These are phyloP conservation scores for Stropharia rugosoannulata DNA, from an alignment of 768 basidiomycete genomes.

Conservation along the genomic window DNA sequence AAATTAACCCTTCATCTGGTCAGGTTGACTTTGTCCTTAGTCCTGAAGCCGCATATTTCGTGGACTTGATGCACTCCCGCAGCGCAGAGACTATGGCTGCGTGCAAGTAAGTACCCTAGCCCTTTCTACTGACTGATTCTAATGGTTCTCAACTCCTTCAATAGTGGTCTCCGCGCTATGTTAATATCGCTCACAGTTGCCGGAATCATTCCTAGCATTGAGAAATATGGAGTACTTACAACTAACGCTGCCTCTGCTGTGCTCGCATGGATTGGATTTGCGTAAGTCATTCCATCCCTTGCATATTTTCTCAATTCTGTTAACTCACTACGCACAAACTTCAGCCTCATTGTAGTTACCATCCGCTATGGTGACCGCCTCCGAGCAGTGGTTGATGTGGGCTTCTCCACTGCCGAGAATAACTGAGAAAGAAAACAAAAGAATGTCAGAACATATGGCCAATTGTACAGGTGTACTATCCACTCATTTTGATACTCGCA, in stretches of 20 bases:
- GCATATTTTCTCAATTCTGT: neutral
- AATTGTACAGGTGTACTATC: no score
- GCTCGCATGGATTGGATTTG: constrained; percentile 46
- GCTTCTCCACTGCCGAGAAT: constrained; percentile 41
- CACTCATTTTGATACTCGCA: no score
- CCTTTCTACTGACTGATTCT: no score
- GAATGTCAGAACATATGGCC: no score
- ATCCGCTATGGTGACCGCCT: constrained; percentile 57
- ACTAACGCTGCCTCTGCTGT: constrained; percentile 47
- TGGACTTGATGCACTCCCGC: constrained; percentile 55
- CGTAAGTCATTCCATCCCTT: constrained; percentile 35
- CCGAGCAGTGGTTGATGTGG: constrained; percentile 54
- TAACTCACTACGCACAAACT: neutral
- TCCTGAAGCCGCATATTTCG: constrained; percentile 49
- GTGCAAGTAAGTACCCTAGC: constrained; percentile 34
- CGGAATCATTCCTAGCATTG: constrained; percentile 49
- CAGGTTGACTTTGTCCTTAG: constrained; percentile 54
- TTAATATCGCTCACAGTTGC: constrained; percentile 38
- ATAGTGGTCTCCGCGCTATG: constrained; percentile 43
- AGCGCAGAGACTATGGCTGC: constrained; percentile 62
- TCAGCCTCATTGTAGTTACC: constrained; percentile 48
- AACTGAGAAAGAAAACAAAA: no score
- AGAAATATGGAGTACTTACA: constrained; percentile 44
- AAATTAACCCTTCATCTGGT: neutral
- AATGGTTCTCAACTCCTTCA: neutral